Conservation (phyloP, 2,329 filamentous ascomycete genomes). For the Aspergillus bombycis region DNA sequence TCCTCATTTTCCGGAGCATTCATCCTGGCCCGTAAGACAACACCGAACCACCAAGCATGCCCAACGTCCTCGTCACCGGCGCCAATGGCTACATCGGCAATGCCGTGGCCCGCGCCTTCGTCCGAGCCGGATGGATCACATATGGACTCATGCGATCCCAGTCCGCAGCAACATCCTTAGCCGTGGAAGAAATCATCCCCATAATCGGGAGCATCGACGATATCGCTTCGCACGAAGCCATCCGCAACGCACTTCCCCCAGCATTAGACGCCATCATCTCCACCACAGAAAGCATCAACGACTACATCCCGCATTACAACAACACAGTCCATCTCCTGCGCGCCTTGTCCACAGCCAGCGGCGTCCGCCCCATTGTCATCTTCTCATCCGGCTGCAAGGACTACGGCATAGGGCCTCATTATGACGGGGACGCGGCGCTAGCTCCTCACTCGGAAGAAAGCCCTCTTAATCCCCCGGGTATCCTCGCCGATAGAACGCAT, state of each 20-base stretch:
- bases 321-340: conserved; percentile 8
- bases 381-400: conserved; percentile 19
- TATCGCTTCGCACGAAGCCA: not conserved
- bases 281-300: conserved; percentile 10
- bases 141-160: conserved; percentile 12
- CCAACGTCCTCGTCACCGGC: conserved; percentile 14
- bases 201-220: conserved; percentile 13
- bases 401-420: conserved; percentile 13
- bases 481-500: not conserved
- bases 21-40: not conserved
- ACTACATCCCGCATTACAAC: conserved; percentile 9
- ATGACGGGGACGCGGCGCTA: not conserved
- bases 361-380: conserved; percentile 7
- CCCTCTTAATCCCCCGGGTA: conserved; percentile 9
- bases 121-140: conserved; percentile 14
- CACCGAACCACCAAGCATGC: not conserved
- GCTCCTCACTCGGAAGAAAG: conserved; percentile 15
- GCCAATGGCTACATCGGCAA: conserved; percentile 20
- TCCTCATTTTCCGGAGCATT: not conserved
- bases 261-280: conserved; percentile 14
- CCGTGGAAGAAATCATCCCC: conserved; percentile 13
- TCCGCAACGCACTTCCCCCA: not conserved
- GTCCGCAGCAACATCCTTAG: not conserved
- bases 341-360: conserved; percentile 3
- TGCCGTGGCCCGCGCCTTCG: conserved; percentile 14